phyloP scores from a whole-genome alignment of 352 stramenopile species.

The Aphanomyces euteiches region DNA sequence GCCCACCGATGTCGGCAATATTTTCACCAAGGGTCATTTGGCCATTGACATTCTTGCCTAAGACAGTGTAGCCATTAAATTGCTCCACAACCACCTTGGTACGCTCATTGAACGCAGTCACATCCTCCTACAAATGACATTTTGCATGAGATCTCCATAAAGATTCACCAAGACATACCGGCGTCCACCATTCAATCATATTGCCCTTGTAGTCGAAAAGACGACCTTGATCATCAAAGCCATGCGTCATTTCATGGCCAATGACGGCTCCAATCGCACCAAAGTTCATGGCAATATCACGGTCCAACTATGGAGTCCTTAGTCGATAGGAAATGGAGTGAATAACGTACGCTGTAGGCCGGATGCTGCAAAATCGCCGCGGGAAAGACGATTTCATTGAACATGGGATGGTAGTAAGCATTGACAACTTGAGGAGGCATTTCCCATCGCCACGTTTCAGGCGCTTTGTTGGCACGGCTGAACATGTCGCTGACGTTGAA shows the following conservation, averaged over 20 bases:
- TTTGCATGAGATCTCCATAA: not conserved
- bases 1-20: constrained; percentile 80
- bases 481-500: constrained; percentile 38
- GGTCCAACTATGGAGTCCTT: constrained; percentile 39
- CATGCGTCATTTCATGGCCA: constrained; percentile 95
- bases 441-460: constrained; percentile 71
- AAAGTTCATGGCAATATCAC: constrained; percentile 89
- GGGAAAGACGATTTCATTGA: constrained; percentile 93
- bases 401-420: constrained; percentile 70
- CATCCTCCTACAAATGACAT: constrained; percentile 48
- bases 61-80: constrained; percentile 47
- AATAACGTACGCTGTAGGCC: constrained; percentile 75
- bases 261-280: constrained; percentile 91
- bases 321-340: not conserved
- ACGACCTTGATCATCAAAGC: constrained; percentile 90
- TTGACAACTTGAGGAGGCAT: constrained; percentile 94
- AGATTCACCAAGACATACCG: not conserved
- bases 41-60: constrained; percentile 64
- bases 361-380: constrained; percentile 92
- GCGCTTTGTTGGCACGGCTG: constrained; percentile 37
- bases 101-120: constrained; percentile 59
- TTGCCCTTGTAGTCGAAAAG: constrained; percentile 88
- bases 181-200: constrained; percentile 91
- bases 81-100: constrained; percentile 63
- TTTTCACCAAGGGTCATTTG: constrained; percentile 82